phyloP scores from a whole-genome alignment of 306 rosid genomes.

The Mimosa bimucronata region DNA sequence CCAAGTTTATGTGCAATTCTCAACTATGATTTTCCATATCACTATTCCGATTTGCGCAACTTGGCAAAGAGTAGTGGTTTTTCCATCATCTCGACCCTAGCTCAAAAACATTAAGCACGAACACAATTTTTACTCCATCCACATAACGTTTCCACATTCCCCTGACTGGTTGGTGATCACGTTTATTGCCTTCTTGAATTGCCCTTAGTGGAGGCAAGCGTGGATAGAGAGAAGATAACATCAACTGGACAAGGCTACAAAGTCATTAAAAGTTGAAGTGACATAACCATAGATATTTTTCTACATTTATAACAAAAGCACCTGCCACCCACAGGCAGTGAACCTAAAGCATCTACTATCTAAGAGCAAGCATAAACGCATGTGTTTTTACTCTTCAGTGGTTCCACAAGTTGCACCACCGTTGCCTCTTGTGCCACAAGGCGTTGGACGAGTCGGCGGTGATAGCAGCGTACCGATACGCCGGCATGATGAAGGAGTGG shows the following conservation, averaged over 20 bases:
- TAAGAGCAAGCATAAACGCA: slow-evolving; percentile 18
- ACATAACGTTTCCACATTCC: neutral
- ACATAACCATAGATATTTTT: slow-evolving; percentile 26
- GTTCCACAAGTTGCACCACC: slow-evolving; percentile 37
- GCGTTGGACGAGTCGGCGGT: slow-evolving; percentile 40
- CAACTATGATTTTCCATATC: neutral
- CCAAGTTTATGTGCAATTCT: neutral
- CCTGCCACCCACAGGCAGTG: neutral
- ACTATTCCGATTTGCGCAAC: neutral
- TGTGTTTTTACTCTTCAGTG: slow-evolving; percentile 12
- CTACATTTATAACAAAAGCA: slow-evolving; percentile 39
- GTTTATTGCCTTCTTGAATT: neutral
- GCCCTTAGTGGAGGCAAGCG: slow-evolving; percentile 26
- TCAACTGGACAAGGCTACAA: slow-evolving; percentile 10
- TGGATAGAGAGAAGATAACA: slow-evolving; percentile 17
- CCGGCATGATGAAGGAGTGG: slow-evolving; percentile 53
- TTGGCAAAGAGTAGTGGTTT: neutral
- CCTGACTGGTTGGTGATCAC: neutral
- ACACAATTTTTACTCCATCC: neutral
- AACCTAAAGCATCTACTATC: slow-evolving; percentile 2
- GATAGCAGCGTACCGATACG: slow-evolving; percentile 43
- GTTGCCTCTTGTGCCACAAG: slow-evolving; percentile 6
- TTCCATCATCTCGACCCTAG: neutral
- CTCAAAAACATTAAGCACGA: neutral
- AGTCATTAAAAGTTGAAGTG: slow-evolving; percentile 39